Evolutionary conservation across 225 moss, liverwort and hornwort species (phyloP).

Genomic region (Bryoerythrophyllum caledonicum): DNA sequence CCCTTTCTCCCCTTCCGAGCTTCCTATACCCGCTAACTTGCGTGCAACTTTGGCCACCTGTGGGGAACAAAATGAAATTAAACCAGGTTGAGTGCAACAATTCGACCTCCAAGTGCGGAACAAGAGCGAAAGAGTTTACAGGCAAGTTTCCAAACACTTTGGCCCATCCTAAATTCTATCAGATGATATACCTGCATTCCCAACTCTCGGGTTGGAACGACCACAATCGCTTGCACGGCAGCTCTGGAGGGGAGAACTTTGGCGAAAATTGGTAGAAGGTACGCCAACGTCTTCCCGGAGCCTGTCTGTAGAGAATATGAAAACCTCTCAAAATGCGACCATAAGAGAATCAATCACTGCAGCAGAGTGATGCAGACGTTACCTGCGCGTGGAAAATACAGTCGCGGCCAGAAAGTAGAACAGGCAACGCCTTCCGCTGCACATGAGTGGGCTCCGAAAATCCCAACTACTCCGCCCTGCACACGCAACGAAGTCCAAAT

Average conservation of each 20-base stretch:
- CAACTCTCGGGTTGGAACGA: constrained; percentile 95
- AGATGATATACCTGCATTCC: constrained; percentile 82
- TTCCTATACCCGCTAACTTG: constrained; percentile 68
- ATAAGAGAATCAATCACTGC: too few relatives aligned
- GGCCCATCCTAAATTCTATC: neutral
- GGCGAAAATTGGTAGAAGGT: constrained; percentile 81
- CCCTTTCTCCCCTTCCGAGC: constrained; percentile 53
- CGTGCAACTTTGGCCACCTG: constrained; percentile 96
- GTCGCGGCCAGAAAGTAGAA: constrained; percentile 78
- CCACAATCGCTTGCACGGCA: constrained; percentile 89
- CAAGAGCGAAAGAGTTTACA: neutral
- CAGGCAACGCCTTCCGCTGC: constrained; percentile 76
- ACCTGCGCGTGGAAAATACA: constrained; percentile 97
- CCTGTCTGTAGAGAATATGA: constrained; percentile 64
- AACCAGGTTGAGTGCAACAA: neutral
- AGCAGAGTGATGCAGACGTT: neutral
- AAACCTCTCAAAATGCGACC: too few relatives aligned
- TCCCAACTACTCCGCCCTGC: constrained; percentile 85
- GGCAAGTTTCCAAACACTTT: neutral
- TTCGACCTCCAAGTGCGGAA: neutral
- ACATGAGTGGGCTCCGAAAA: constrained; percentile 69
- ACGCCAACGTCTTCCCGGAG: constrained; percentile 95
- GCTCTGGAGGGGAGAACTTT: constrained; percentile 74
- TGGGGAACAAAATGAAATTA: neutral
- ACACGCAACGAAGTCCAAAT: neutral